Percentiles rank a stretch among this genome's conserved stretches.
These are phyloP conservation scores for Daldinia sp. DNA, from an alignment of 2,329 filamentous ascomycete species.

Conservation along the genomic window DNA sequence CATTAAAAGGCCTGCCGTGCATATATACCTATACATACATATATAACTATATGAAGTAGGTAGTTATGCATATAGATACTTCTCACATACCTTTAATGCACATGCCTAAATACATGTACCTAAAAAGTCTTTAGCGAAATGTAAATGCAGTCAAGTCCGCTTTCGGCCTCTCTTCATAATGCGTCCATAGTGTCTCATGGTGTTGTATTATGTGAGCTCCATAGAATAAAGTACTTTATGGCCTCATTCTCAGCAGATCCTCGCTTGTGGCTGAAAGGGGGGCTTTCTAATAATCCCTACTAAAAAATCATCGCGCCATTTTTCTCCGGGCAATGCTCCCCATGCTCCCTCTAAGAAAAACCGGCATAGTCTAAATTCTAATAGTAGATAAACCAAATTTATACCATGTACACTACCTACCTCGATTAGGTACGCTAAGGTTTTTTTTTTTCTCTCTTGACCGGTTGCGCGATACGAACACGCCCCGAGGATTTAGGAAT, in stretches of 20 bases:
- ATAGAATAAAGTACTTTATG: conserved; percentile 13
- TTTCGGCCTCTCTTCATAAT: conserved; percentile 20
- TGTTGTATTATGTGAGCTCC: no score
- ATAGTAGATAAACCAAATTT: conserved; percentile 9
- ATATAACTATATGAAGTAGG: conserved; percentile 18
- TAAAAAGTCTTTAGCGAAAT: conserved; percentile 8
- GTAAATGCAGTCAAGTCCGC: conserved; percentile 18
- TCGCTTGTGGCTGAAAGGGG: conserved; percentile 23
- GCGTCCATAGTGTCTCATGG: no score
- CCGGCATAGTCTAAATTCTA: conserved; percentile 15
- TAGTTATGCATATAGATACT: conserved; percentile 5
- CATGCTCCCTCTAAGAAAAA: conserved; percentile 12
- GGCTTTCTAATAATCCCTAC: conserved; percentile 16
- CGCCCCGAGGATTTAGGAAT: conserved; percentile 16
- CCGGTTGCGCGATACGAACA: conserved; percentile 16
- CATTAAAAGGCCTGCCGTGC: not conserved
- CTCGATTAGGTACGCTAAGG: not conserved
- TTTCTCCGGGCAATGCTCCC: conserved; percentile 21
- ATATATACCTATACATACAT: no score
- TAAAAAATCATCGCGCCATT: conserved; percentile 24
- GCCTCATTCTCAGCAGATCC: conserved; percentile 29
- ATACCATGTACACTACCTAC: not conserved
- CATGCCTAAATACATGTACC: conserved; percentile 13
- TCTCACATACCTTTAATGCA: conserved; percentile 22
- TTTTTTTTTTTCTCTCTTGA: not conserved